Percentiles rank a stretch among this genome's conserved stretches.
Conservation (phyloP, 2,329 filamentous ascomycete species). For the Microdochium trichocladiopsis region DNA sequence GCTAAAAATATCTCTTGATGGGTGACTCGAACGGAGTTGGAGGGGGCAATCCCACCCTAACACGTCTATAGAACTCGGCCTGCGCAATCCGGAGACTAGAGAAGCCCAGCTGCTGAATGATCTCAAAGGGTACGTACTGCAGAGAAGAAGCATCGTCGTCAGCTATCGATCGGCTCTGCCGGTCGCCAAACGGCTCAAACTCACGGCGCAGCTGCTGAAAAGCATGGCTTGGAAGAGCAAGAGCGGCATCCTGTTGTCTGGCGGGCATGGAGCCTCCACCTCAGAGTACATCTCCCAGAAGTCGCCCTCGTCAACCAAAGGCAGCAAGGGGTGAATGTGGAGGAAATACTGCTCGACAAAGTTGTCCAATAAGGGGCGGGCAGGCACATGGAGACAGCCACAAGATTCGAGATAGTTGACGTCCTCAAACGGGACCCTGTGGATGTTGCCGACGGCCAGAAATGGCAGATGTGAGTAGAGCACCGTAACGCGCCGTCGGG, state of each 20-base stretch:
- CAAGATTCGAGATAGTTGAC: not conserved
- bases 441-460: not conserved
- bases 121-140: not conserved
- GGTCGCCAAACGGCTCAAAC: not conserved
- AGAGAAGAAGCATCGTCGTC: not conserved
- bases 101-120: not conserved
- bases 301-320: not conserved
- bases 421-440: not conserved
- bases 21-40: not conserved
- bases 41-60: not conserved
- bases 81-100: not conserved
- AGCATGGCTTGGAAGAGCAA: not conserved
- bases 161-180: not conserved
- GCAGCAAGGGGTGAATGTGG: not conserved
- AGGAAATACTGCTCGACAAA: slow-evolving; percentile 1
- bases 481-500: not conserved
- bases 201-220: not conserved
- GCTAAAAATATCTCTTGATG: not conserved
- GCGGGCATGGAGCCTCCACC: not conserved
- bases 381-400: not conserved
- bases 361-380: not conserved
- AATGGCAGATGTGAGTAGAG: not conserved
- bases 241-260: not conserved
- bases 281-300: not conserved
- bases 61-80: not conserved